Evolutionary conservation across 306 rosid genomes (phyloP), one percentile per base, ranked within the genome.

Genomic region (Cucurbita ficifolia): DNA sequence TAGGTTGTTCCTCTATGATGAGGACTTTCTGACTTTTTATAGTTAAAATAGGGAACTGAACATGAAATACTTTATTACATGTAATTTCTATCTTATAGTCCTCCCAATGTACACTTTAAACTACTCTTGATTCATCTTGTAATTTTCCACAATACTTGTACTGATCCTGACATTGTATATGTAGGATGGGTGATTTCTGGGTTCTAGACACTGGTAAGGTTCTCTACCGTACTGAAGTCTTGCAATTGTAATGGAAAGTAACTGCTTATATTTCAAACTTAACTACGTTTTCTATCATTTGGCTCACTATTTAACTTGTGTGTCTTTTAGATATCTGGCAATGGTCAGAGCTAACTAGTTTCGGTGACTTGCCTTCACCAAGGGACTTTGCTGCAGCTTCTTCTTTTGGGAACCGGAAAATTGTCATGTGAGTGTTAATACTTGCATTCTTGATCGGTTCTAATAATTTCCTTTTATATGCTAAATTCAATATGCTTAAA

Each of bases 161-260:
- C 57, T 69, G 52, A 69, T 69, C 17, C 18, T 48, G 73, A 48
- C 16, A 46, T 69, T 93, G 75, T 72, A 76, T 74, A 60, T 76
- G 76, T 86, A 90, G 98, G 94, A 83, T 89, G 83, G 98, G 98
- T 69, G 98, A 94, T 88, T 90, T 94, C 81, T 94, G 98, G 98
- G 98, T 94, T 82, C 77, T 94, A 75, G 98, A 94, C 83, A 94
- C 97, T 9, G 98, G 97, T 94, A 85, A 77, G 59, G 21, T 59
- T 55, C 71, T 74, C 69, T 72, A 16, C 58, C 38, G 2, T 73
- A 42, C 62, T 76, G 79, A 48, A 71, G 56, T 40, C 17, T 49
- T 77, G 45, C 13, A 10, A 52, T 35, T 70, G 48, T 70, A 36
- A 51, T 35, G 19, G 52, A 70, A 7, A 24, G 46, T 24, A 50